A percentile compares a stretch with the other conserved stretches of the same genome.
Conservation (phyloP, 805 yeast species). For the Spathaspora gorwiae region DNA sequence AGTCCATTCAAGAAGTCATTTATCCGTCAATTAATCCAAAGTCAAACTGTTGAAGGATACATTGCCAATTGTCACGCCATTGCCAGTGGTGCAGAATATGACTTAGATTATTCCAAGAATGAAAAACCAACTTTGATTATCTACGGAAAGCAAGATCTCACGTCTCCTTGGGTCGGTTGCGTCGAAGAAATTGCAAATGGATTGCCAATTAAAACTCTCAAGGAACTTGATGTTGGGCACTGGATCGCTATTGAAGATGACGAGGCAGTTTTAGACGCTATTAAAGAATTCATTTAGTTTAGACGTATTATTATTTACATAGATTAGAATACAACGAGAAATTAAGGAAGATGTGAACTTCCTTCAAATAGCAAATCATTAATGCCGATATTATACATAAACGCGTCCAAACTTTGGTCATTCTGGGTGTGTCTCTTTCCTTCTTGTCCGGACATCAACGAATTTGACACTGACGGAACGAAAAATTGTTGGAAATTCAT, state of each 20-base stretch:
- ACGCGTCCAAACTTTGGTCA: conserved; percentile 7
- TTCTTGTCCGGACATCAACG: not conserved
- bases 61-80: conserved; percentile 11
- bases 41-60: conserved; percentile 10
- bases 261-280: conserved; percentile 1
- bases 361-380: conserved; percentile 12
- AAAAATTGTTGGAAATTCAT: conserved; percentile 14
- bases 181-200: conserved; percentile 5
- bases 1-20: conserved; percentile 6
- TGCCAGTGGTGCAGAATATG: conserved; percentile 5
- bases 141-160: conserved; percentile 10
- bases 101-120: conserved; percentile 4
- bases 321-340: too few relatives aligned
- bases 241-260: conserved; percentile 10
- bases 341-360: not conserved
- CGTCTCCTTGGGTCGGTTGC: conserved; percentile 7
- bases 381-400: conserved; percentile 15
- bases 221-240: conserved; percentile 8
- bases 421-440: not conserved
- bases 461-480: conserved; percentile 9
- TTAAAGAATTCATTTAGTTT: conserved; percentile 2
- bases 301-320: not conserved
- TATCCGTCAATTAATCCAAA: conserved; percentile 8
- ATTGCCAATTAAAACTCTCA: not conserved
- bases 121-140: conserved; percentile 7